Base-by-base conservation (phyloP, 768 basidiomycete genomes). In the Termitomyces sp. region DNA sequence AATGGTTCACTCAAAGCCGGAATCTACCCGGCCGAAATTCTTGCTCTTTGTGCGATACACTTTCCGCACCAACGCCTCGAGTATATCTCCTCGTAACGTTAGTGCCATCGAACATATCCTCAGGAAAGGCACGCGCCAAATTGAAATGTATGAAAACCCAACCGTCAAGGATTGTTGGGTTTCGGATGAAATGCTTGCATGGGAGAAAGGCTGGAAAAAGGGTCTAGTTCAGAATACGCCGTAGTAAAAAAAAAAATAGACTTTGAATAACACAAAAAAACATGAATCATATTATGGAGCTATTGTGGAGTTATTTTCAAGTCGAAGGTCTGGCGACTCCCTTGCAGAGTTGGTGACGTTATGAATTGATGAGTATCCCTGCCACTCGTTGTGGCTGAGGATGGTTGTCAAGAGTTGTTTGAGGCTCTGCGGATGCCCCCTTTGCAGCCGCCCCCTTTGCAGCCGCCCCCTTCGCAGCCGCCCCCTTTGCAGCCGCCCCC, bases 101-200 rank as follows among this genome's bases (percentile, higher is more conserved):
- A 76, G 77, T 54, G 81, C 80, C 9, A 80, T 93, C 37, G 91
- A 94, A 62, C 86, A 91, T 67, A 74, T 91, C 34, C 66, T 94
- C n/a, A 79, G 91, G 45, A 82, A 81, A 53, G 88, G 88, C 2
- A 69, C 63, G 48, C 75, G 84, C 59, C 88, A 90, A 61, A 63
- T 92, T 39, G 88, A 89, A 63, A 76, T 78, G 69, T 90, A 84
- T 61, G 86, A 90, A 70, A 80, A 79, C 53, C 64, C 74, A 6
- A 78, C 78, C 3, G 87, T 92, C 53, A 86, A 75, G 61, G 86
- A 92, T 64, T 90, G 88, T 64, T 86, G 81, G 73, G 81, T 92
- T 28, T 89, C 87, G 12, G 73, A 75, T 51, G 81, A 81, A 43
- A 92, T 91, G 89, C 62, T 73, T 42, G 72, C 77, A 48, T 92